These are phyloP conservation scores for Kodamaea ohmeri DNA, from an alignment of 1,139 yeast genomes.

Conservation along the genomic window DNA sequence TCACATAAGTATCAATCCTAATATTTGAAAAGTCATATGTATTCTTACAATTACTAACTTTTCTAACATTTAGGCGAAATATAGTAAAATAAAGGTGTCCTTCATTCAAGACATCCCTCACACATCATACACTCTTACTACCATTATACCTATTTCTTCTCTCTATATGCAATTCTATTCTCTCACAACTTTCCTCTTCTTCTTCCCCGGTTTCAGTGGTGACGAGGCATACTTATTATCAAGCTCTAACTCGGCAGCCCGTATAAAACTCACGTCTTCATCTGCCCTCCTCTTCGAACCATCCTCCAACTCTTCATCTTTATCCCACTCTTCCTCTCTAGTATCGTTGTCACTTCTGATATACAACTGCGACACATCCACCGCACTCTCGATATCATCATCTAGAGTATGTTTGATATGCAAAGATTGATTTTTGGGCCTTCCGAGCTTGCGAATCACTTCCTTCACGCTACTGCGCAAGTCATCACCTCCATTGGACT, in stretches of 20 bases:
- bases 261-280: constrained; percentile 7
- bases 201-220: not conserved
- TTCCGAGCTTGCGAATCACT: constrained; percentile 1
- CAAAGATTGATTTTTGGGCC: constrained; percentile 14
- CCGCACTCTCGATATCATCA: constrained; percentile 15
- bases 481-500: not conserved
- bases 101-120: too few species aligned
- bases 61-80: too few species aligned
- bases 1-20: too few species aligned
- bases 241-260: not conserved
- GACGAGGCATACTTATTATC: not conserved
- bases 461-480: constrained; percentile 1
- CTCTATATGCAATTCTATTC: not conserved
- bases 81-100: too few species aligned
- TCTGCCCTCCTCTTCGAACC: too few species aligned
- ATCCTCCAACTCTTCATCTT: not conserved
- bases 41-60: too few species aligned
- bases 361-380: constrained; percentile 16
- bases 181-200: constrained; percentile 4
- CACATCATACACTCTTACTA: not conserved
- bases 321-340: not conserved
- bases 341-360: constrained; percentile 9
- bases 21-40: too few species aligned
- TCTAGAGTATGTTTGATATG: constrained; percentile 11
- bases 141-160: not conserved